Evolutionary conservation across 225 moss, liverwort and hornwort species (phyloP).

Genomic region (Sphagnum contortum): DNA sequence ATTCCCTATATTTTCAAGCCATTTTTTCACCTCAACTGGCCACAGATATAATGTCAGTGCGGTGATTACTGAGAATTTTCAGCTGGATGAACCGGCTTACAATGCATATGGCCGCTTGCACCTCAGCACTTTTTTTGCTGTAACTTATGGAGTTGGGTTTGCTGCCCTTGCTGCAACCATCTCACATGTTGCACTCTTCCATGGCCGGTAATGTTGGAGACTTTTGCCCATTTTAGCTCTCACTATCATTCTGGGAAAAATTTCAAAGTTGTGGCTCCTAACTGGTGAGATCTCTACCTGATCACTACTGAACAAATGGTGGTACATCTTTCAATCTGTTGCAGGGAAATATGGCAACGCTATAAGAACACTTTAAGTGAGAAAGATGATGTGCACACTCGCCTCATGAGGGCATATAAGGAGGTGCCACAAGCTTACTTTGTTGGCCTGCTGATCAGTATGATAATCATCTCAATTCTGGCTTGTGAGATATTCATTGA

Average conservation of each 20-base stretch:
- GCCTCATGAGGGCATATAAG: constrained; percentile 33
- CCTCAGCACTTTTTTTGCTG: constrained; percentile 36
- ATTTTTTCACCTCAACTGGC: constrained; percentile 26
- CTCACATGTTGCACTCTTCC: constrained; percentile 36
- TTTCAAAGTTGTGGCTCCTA: too few species aligned
- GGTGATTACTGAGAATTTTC: constrained; percentile 26
- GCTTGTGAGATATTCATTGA: constrained; percentile 23
- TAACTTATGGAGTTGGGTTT: constrained; percentile 41
- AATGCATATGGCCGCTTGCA: constrained; percentile 25
- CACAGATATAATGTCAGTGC: constrained; percentile 18
- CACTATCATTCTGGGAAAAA: too few species aligned
- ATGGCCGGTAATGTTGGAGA: constrained; percentile 19
- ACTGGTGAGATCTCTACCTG: too few species aligned
- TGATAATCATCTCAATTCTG: constrained; percentile 22
- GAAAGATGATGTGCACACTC: constrained; percentile 29
- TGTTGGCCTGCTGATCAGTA: constrained; percentile 12
- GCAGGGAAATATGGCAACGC: constrained; percentile 35
- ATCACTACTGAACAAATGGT: too few species aligned
- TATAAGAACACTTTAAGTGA: constrained; percentile 8
- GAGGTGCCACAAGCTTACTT: constrained; percentile 48
- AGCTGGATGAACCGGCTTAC: constrained; percentile 20
- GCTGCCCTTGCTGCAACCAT: constrained; percentile 30
- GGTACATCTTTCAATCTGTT: background rate
- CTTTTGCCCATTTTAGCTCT: too few species aligned
- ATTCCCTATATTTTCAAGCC: constrained; percentile 43